Base-by-base conservation (phyloP, 768 basidiomycete species). In the Trametes villosa region DNA sequence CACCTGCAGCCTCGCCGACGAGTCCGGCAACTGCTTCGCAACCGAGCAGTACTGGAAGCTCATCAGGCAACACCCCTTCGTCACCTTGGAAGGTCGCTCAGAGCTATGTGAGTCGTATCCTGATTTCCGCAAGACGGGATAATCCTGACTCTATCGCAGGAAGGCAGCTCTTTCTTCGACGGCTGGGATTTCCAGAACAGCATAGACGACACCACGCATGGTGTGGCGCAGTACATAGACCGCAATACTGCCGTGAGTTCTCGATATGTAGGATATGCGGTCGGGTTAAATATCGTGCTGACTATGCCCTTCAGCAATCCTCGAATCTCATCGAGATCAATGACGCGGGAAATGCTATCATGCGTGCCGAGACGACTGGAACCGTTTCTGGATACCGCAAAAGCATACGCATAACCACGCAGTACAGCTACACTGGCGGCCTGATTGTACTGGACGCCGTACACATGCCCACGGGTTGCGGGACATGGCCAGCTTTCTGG, bases 391-490 rank as follows among this genome's bases (percentile, higher is more conserved):
- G 72, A 40, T 88, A 82, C 54, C 84, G 95, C 60, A 81, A 85
- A 72, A 88, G 89, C 64, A 81, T 96, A 38, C 87, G 95, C 63
- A 89, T 98, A 65, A 86, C 85, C 48, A 86, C 88, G 0, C 70
- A 85, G 29, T 72, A 77, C 52, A 73, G 76, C 3, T 89, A 84
- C 68, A 89, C 82, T 33, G 84, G 85, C 9, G 87, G 82, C 36
- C 78, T 97, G 34, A 79, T 94, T 62, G 78, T 95, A 46, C 81
- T 95, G 80, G 93, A 96, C 74, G 83, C 92, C 26, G 80, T 86
- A 26, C 94, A 96, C 71, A 93, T 95, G 88, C 94, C 94, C 9
- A 86, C 87, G 0, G 94, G 94, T 15, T 96, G 94, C 73, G 94
- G 87, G 36, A 87, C 87, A 26, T 94, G 92, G 93, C 92, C 91